These are phyloP conservation scores for Chaetomium fimeti DNA, from an alignment of 495 filamentous ascomycete species.

Conservation along the genomic window DNA sequence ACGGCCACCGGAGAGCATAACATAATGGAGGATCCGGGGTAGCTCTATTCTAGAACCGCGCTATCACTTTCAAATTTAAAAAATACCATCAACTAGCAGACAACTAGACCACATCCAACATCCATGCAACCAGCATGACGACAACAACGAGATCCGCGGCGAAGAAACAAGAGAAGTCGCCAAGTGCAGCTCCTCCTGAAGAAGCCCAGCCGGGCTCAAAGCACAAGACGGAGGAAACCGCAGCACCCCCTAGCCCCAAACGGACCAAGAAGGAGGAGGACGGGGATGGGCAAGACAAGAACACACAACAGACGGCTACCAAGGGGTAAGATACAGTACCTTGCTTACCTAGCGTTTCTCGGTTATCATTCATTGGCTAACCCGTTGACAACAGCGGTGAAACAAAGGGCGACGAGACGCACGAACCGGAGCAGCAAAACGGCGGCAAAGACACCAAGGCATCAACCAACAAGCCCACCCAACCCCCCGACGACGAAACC, in stretches of 20 bases:
- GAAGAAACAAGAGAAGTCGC: conserved; percentile 19
- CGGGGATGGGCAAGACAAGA: neutral
- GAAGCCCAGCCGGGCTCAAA: conserved; percentile 29
- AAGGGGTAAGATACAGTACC: too few relatives aligned
- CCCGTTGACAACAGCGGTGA: too few relatives aligned
- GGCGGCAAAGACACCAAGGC: conserved; percentile 6
- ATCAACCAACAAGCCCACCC: neutral
- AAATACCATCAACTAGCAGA: too few relatives aligned
- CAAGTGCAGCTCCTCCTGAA: conserved; percentile 12
- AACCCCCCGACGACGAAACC: conserved; percentile 31
- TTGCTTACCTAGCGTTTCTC: too few relatives aligned
- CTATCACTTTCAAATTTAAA: too few relatives aligned
- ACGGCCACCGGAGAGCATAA: neutral
- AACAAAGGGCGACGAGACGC: too few relatives aligned
- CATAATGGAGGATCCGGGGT: neutral
- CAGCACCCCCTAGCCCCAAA: conserved; percentile 21
- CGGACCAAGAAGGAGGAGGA: conserved; percentile 19
- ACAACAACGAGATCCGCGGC: conserved; percentile 26
- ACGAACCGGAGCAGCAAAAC: neutral
- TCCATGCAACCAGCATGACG: conserved; percentile 20
- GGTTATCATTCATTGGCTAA: too few relatives aligned
- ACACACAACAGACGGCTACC: neutral
- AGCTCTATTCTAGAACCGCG: too few relatives aligned
- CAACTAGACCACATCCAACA: neutral
- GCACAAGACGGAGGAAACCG: conserved; percentile 24